phyloP scores from a whole-genome alignment of 169 alveolate species.

The Miamiensis avidus region DNA sequence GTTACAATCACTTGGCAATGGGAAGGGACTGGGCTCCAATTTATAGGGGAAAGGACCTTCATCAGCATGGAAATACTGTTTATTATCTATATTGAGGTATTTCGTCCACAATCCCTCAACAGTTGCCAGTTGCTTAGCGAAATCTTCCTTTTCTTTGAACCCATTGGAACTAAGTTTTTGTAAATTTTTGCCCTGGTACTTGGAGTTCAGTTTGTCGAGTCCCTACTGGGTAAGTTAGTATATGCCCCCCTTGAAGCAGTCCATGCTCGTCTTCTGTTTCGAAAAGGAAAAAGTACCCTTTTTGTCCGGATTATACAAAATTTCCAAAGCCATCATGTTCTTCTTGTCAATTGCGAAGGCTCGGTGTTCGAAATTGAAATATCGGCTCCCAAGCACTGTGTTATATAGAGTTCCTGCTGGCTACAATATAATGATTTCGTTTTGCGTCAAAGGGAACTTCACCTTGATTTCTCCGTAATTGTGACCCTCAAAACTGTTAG shows the following conservation, averaged over 20 bases:
- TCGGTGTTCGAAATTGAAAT: slow-evolving; percentile 23
- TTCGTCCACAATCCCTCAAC: slow-evolving; percentile 51
- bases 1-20: slow-evolving; percentile 60
- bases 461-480: slow-evolving; percentile 61
- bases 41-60: slow-evolving; percentile 58
- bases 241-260: slow-evolving; percentile 57
- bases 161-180: slow-evolving; percentile 14
- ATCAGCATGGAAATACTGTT: slow-evolving; percentile 52
- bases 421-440: slow-evolving; percentile 33
- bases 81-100: slow-evolving; percentile 60
- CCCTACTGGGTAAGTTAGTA: slow-evolving; percentile 44
- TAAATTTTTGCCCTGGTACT: slow-evolving; percentile 18
- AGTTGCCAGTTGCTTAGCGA: slow-evolving; percentile 14
- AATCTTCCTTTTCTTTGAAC: slow-evolving; percentile 36
- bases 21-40: slow-evolving; percentile 48
- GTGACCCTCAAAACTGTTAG: slow-evolving; percentile 61
- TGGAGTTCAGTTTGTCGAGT: slow-evolving; percentile 35
- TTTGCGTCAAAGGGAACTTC: slow-evolving; percentile 52
- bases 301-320: slow-evolving; percentile 47
- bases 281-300: slow-evolving; percentile 24
- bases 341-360: slow-evolving; percentile 24
- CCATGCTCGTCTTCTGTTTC: slow-evolving; percentile 40
- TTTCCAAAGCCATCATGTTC: slow-evolving; percentile 35
- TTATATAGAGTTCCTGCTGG: slow-evolving; percentile 41
- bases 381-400: slow-evolving; percentile 41